Conservation (phyloP, 495 filamentous ascomycete genomes). For the Bryoglossum gracile region DNA sequence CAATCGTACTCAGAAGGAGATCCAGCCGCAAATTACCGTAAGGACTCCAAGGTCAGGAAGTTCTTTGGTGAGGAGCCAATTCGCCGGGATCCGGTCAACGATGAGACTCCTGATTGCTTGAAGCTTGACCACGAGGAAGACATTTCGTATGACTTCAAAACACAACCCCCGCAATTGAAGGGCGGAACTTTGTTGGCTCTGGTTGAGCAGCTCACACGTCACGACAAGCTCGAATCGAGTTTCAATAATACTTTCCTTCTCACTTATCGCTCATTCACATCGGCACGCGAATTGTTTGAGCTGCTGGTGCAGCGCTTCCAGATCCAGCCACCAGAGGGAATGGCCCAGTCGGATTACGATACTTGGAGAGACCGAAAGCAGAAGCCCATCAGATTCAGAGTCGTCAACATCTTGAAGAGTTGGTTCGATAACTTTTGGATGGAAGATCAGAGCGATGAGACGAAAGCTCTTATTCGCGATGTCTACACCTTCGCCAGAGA, state of each 20-base stretch:
- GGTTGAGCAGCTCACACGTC: conserved; percentile 93
- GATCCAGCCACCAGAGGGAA: conserved; percentile 83
- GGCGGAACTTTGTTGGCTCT: conserved; percentile 83
- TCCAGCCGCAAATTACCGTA: conserved; percentile 52
- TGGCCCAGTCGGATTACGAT: conserved; percentile 69
- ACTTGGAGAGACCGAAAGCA: conserved; percentile 91
- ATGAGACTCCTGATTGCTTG: conserved; percentile 77
- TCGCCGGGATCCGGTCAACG: conserved; percentile 39
- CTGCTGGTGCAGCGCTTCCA: conserved; percentile 84
- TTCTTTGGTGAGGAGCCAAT: conserved; percentile 76
- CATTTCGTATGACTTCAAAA: conserved; percentile 79
- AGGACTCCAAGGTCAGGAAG: conserved; percentile 75
- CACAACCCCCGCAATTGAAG: conserved; percentile 61
- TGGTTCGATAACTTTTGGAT: conserved; percentile 99
- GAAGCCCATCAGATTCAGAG: conserved; percentile 86
- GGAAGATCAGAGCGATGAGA: conserved; percentile 80
- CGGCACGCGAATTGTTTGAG: conserved; percentile 84
- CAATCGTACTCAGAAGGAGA: conserved; percentile 63
- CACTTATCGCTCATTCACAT: conserved; percentile 93
- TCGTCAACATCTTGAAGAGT: conserved; percentile 95
- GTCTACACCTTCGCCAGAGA: conserved; percentile 89
- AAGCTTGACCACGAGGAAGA: conserved; percentile 86
- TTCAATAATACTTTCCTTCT: conserved; percentile 98
- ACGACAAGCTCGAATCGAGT: conserved; percentile 89
- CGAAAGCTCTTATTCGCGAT: conserved; percentile 75